A percentile compares a stretch with the other conserved stretches of the same genome.
Evolutionary conservation across 78 protist genomes (phyloP).

Genomic region (Bodo saltans): DNA sequence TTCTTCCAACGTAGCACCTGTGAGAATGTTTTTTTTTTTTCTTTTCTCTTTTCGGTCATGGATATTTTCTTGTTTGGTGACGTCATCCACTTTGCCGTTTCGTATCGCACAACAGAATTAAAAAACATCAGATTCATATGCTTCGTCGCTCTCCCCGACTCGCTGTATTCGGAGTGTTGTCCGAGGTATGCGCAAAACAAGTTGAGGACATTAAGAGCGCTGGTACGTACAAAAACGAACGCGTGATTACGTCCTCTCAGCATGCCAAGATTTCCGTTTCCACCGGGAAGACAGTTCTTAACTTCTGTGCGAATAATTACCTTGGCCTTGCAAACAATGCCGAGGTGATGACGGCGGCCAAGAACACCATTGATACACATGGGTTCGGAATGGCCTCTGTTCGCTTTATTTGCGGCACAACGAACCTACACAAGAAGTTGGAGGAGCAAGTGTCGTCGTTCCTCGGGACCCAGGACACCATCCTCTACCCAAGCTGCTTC

Average conservation of each 20-base stretch:
- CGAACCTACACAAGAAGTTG: constrained; percentile 62
- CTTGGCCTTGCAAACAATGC: constrained; percentile 52
- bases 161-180: too few relatives aligned
- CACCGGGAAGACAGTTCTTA: constrained; percentile 23
- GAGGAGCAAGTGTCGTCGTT: constrained; percentile 46
- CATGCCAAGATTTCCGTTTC: background rate
- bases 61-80: too few relatives aligned
- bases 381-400: constrained; percentile 63
- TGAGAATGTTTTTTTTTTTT: too few relatives aligned
- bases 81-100: too few relatives aligned
- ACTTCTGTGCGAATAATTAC: constrained; percentile 73
- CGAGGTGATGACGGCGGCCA: constrained; percentile 31
- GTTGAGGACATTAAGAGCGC: constrained; percentile 49
- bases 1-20: too few relatives aligned
- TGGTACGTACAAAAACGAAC: constrained; percentile 62
- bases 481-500: constrained; percentile 65
- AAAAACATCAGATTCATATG: too few relatives aligned
- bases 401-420: constrained; percentile 75
- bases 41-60: too few relatives aligned
- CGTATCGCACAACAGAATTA: too few relatives aligned
- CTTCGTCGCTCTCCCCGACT: too few relatives aligned
- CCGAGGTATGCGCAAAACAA: background rate
- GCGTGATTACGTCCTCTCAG: constrained; percentile 62
- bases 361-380: constrained; percentile 34
- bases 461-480: constrained; percentile 60